Evolutionary conservation across 2,329 filamentous ascomycete species (phyloP).

Genomic region (Fusarium dimerum): DNA sequence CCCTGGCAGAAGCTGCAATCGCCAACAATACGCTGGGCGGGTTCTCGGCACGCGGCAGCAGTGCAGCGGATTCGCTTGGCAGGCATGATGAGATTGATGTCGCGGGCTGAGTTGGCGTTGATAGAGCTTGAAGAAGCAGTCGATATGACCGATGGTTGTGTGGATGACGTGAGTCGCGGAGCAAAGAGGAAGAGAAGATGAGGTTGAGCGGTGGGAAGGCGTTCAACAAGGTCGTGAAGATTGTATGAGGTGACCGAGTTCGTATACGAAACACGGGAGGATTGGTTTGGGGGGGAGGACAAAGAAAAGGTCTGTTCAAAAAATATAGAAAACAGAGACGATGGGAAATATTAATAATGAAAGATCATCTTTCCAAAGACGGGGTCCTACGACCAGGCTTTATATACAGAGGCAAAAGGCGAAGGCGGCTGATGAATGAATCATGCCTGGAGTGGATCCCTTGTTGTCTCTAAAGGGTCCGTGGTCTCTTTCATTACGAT

Average conservation of each 20-base stretch:
- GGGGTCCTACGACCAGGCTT: conserved; percentile 19
- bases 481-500: too few species aligned
- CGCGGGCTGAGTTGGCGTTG: background rate
- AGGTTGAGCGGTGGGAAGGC: conserved; percentile 12
- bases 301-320: conserved; percentile 7
- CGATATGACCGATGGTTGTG: conserved; percentile 5
- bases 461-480: too few species aligned
- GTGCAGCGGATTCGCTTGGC: conserved; percentile 82
- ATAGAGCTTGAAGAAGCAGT: background rate
- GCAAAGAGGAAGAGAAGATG: conserved; percentile 12
- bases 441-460: conserved; percentile 30
- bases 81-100: conserved; percentile 50
- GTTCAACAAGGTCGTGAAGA: background rate
- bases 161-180: conserved; percentile 6
- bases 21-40: conserved; percentile 89
- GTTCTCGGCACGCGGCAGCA: conserved; percentile 85
- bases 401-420: conserved; percentile 22
- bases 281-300: too few species aligned
- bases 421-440: conserved; percentile 33
- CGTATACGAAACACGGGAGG: too few species aligned
- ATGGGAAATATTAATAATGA: conserved; percentile 7
- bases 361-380: background rate
- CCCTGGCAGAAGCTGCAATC: conserved; percentile 95
- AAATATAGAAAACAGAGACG: conserved; percentile 18
- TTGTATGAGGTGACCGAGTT: background rate